Percentiles rank a stretch among this genome's conserved stretches.
These are phyloP conservation scores for Ciborinia camelliae DNA, from an alignment of 2,329 filamentous ascomycete species.

Conservation along the genomic window DNA sequence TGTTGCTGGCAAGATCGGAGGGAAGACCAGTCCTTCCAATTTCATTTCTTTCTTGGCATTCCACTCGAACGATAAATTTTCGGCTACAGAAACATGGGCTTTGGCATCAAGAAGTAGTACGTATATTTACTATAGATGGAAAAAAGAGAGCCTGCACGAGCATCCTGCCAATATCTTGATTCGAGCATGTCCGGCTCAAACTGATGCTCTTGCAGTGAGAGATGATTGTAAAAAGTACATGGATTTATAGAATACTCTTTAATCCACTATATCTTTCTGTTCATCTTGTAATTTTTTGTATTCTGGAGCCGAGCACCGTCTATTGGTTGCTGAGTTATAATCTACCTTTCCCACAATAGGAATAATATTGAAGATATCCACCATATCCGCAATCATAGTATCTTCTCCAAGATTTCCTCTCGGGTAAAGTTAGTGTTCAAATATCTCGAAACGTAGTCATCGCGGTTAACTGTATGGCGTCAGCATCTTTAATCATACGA, in stretches of 20 bases:
- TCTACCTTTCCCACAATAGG: fast-evolving
- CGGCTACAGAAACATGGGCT: too few species aligned
- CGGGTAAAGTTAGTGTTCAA: slow-evolving; percentile 62
- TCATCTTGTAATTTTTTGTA: too few species aligned
- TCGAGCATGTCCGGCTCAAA: too few species aligned
- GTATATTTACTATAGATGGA: too few species aligned
- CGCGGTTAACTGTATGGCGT: slow-evolving; percentile 60
- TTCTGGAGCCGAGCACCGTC: too few species aligned
- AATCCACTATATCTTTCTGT: neutral
- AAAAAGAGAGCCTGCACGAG: too few species aligned
- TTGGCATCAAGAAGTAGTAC: too few species aligned
- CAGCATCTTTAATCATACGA: neutral
- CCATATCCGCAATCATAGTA: slow-evolving; percentile 26
- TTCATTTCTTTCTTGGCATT: too few species aligned
- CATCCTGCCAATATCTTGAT: too few species aligned
- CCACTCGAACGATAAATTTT: too few species aligned
- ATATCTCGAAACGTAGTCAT: slow-evolving; percentile 77
- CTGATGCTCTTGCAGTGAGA: neutral
- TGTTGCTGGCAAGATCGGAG: too few species aligned
- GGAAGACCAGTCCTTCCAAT: too few species aligned
- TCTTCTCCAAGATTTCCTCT: slow-evolving; percentile 30
- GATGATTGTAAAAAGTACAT: neutral
- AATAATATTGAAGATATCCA: neutral
- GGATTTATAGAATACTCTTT: neutral
- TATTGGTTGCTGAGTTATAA: neutral